A percentile compares a stretch with the other conserved stretches of the same genome.
Conservation (phyloP, 2,329 filamentous ascomycete species). For the Graphilbum sp. region DNA sequence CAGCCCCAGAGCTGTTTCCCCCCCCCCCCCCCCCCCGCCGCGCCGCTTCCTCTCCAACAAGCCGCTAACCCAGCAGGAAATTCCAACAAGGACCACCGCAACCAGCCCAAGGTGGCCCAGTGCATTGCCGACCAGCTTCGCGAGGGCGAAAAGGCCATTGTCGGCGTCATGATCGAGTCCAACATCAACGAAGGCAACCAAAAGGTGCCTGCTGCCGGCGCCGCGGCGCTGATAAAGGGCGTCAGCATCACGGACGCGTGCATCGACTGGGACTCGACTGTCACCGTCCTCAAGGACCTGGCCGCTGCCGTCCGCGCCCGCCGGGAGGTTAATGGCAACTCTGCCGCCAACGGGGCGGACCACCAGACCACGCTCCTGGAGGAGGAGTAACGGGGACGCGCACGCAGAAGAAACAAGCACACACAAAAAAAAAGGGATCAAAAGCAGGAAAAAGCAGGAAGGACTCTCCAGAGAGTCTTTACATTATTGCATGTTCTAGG, state of each 20-base stretch:
- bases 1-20: too few relatives aligned
- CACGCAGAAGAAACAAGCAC: not conserved
- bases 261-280: conserved; percentile 81
- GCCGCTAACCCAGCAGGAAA: conserved; percentile 69
- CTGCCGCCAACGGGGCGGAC: conserved; percentile 14
- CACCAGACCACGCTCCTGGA: conserved; percentile 30
- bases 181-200: conserved; percentile 86
- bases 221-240: conserved; percentile 63
- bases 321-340: conserved; percentile 34
- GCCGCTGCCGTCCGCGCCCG: conserved; percentile 69
- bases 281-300: conserved; percentile 66
- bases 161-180: conserved; percentile 98
- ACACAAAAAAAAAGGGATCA: not conserved
- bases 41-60: not conserved
- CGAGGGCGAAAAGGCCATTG: conserved; percentile 71
- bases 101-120: conserved; percentile 86
- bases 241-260: conserved; percentile 94
- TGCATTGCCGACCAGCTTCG: conserved; percentile 70
- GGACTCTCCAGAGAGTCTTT: too few relatives aligned
- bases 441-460: too few relatives aligned
- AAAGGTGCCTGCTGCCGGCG: conserved; percentile 75
- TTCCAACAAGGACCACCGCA: conserved; percentile 92
- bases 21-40: too few relatives aligned
- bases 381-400: conserved; percentile 27
- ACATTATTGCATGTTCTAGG: too few relatives aligned